Percentiles rank a stretch among this genome's conserved stretches.
Evolutionary conservation across 1,284 basidiomycete species (phyloP).

Genomic region (Somion occarium): DNA sequence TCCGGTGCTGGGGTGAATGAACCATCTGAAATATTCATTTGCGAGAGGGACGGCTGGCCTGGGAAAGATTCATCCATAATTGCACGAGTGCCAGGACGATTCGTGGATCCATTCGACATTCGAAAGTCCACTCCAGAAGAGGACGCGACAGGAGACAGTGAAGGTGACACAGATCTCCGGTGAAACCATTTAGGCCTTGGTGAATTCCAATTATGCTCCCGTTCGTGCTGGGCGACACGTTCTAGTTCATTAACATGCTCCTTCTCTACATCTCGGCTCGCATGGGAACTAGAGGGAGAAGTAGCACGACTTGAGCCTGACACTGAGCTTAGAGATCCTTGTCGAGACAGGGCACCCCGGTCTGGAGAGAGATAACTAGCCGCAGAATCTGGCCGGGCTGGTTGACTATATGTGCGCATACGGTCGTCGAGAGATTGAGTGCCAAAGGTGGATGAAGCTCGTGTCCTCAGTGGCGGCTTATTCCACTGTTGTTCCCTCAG

Average conservation of each 20-base stretch:
- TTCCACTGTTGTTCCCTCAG: constrained; percentile 57
- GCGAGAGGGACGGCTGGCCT: neutral
- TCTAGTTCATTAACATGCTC: constrained; percentile 27
- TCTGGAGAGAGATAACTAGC: constrained; percentile 18
- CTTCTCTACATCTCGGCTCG: constrained; percentile 14
- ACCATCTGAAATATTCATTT: neutral
- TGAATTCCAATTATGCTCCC: constrained; percentile 58
- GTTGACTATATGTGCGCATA: constrained; percentile 21
- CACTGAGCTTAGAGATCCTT: constrained; percentile 18
- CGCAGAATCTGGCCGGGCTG: constrained; percentile 24
- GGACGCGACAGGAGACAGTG: constrained; percentile 11
- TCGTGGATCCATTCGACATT: neutral
- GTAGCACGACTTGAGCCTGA: constrained; percentile 16
- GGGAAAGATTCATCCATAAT: constrained; percentile 1
- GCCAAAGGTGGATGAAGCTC: constrained; percentile 23
- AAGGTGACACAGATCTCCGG: constrained; percentile 19
- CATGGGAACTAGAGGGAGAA: constrained; percentile 20
- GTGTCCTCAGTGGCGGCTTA: constrained; percentile 31
- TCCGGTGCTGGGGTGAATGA: neutral
- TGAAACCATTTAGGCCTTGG: constrained; percentile 46
- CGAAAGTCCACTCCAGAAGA: constrained; percentile 4
- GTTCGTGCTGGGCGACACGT: constrained; percentile 34
- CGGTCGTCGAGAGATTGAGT: constrained; percentile 21
- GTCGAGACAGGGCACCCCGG: constrained; percentile 15
- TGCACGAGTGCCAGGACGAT: neutral